Percentiles rank a stretch among this genome's conserved stretches.
Evolutionary conservation across 768 basidiomycete genomes (phyloP).

Genomic region (Crassisporium funariophilum): DNA sequence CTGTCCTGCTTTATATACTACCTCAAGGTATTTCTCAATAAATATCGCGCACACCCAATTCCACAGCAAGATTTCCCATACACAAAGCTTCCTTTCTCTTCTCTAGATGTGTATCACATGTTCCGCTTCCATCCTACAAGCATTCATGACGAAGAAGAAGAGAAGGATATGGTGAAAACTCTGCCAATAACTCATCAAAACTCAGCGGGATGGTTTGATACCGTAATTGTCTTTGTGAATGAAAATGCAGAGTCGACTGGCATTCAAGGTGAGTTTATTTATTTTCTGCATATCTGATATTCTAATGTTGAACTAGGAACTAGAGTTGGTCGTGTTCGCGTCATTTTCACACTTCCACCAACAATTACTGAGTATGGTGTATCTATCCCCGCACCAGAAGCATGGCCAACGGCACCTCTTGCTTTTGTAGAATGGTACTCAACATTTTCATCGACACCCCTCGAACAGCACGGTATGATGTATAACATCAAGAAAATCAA

Average conservation of each 20-base stretch:
- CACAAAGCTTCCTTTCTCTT: constrained; percentile 15
- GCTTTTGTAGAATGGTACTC: too few species aligned
- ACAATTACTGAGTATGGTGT: too few species aligned
- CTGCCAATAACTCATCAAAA: constrained; percentile 5
- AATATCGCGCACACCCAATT: constrained; percentile 12
- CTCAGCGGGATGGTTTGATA: constrained; percentile 20
- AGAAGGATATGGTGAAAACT: constrained; percentile 18
- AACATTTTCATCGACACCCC: too few species aligned
- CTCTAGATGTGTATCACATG: constrained; percentile 19
- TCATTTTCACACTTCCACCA: constrained; percentile 26
- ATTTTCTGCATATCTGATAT: background rate
- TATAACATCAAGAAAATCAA: too few species aligned
- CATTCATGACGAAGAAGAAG: constrained; percentile 21
- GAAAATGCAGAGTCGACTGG: constrained; percentile 19
- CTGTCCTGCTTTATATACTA: constrained; percentile 23
- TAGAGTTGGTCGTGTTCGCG: constrained; percentile 20
- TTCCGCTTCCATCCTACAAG: constrained; percentile 20
- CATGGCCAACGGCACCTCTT: too few species aligned
- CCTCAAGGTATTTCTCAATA: constrained; percentile 26
- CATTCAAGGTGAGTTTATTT: constrained; percentile 13
- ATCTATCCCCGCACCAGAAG: too few species aligned
- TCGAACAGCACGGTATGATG: too few species aligned
- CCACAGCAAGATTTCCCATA: background rate
- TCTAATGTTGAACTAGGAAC: constrained; percentile 11
- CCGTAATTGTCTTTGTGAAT: constrained; percentile 18